phyloP scores from a whole-genome alignment of 805 yeast genomes.

The Suhomyces sp. region DNA sequence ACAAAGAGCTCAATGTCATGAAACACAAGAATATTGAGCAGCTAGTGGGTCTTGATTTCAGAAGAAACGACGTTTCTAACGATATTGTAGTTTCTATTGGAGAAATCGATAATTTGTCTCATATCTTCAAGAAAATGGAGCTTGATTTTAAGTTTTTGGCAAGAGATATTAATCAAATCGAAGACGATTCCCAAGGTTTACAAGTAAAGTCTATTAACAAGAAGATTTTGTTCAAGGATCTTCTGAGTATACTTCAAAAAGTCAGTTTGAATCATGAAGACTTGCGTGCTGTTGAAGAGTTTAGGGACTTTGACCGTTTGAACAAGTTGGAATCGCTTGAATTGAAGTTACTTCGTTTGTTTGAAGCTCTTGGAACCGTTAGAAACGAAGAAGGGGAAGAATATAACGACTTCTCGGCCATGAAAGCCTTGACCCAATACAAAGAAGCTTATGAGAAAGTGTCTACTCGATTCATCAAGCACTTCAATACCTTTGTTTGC shows the following conservation, averaged over 20 bases:
- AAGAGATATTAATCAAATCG: slow-evolving; percentile 68
- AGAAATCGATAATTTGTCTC: slow-evolving; percentile 36
- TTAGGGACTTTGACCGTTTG: slow-evolving; percentile 48
- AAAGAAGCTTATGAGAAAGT: slow-evolving; percentile 57
- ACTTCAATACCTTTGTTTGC: slow-evolving; percentile 39
- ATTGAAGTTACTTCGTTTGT: slow-evolving; percentile 50
- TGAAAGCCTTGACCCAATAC: slow-evolving; percentile 72
- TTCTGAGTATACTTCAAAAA: slow-evolving; percentile 65
- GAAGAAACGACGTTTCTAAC: slow-evolving; percentile 27
- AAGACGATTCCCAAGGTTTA: slow-evolving; percentile 71
- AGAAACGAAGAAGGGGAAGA: slow-evolving; percentile 44
- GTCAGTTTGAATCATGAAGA: slow-evolving; percentile 61
- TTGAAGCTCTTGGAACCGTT: slow-evolving; percentile 63
- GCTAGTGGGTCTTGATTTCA: slow-evolving; percentile 34
- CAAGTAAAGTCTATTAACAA: slow-evolving; percentile 83
- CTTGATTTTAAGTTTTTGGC: slow-evolving; percentile 43
- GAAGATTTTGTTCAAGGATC: slow-evolving; percentile 67
- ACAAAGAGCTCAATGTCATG: slow-evolving; percentile 55
- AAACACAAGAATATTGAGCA: slow-evolving; percentile 61
- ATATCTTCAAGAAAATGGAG: slow-evolving; percentile 40
- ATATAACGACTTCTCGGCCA: slow-evolving; percentile 51
- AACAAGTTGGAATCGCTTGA: slow-evolving; percentile 50
- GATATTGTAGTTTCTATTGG: slow-evolving; percentile 32
- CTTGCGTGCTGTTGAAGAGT: slow-evolving; percentile 43
- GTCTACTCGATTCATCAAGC: slow-evolving; percentile 46